Conservation (phyloP, 2,329 filamentous ascomycete genomes). For the Elsinoe fawcettii region DNA sequence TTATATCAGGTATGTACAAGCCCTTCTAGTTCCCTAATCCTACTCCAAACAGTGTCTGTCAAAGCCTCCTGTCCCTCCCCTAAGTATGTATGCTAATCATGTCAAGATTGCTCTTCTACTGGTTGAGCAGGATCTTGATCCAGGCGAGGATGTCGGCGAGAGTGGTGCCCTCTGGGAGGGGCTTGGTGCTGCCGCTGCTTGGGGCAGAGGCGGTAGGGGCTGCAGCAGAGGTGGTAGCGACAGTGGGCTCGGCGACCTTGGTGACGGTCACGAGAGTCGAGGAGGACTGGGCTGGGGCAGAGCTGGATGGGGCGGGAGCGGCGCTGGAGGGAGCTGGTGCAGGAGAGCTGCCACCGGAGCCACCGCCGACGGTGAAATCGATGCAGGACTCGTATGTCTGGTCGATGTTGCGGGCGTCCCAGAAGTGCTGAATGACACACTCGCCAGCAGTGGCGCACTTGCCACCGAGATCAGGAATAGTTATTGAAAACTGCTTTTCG, state of each 20-base stretch:
- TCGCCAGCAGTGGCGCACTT: constrained; percentile 43
- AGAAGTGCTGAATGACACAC: constrained; percentile 56
- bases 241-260: neutral
- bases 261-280: constrained; percentile 3
- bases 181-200: constrained; percentile 16
- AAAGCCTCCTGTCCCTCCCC: neutral
- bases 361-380: constrained; percentile 45
- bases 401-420: constrained; percentile 47
- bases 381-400: constrained; percentile 59
- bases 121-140: constrained; percentile 16
- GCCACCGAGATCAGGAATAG: constrained; percentile 45
- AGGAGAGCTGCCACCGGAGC: constrained; percentile 19
- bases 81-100: too few relatives aligned
- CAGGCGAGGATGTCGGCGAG: constrained; percentile 22
- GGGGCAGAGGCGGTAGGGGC: neutral
- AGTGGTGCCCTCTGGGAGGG: constrained; percentile 19
- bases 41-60: neutral
- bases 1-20: neutral
- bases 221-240: neutral
- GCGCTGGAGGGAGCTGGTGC: constrained; percentile 5
- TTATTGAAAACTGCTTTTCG: constrained; percentile 46
- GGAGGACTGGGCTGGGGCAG: neutral
- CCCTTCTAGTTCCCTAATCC: neutral
- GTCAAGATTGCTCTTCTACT: neutral
- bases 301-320: neutral